Evolutionary conservation across 345 rosid genomes (phyloP).

Genomic region (Tarenaya hassleriana): DNA sequence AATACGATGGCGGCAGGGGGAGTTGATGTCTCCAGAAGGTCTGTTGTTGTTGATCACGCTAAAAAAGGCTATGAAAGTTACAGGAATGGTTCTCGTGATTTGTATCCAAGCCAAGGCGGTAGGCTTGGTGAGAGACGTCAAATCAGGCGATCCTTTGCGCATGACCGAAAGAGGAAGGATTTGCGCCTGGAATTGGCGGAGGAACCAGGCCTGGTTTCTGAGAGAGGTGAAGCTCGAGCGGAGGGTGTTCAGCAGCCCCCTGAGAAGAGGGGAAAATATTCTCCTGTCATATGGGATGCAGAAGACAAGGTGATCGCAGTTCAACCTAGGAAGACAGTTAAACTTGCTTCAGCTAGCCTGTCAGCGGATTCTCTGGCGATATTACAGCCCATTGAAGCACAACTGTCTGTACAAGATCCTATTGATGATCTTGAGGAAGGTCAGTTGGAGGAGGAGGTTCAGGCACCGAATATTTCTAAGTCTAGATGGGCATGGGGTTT

Average conservation of each 20-base stretch:
- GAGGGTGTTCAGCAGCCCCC: constrained; percentile 27
- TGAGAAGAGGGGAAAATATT: constrained; percentile 60
- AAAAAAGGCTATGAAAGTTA: constrained; percentile 7
- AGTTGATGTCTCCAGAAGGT: constrained; percentile 40
- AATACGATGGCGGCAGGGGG: constrained; percentile 78
- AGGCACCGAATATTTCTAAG: constrained; percentile 41
- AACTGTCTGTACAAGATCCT: constrained; percentile 12
- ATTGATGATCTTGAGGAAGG: constrained; percentile 70
- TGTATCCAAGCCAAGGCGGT: constrained; percentile 26
- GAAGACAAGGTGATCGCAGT: constrained; percentile 30
- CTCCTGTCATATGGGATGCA: constrained; percentile 36
- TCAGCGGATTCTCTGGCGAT: constrained; percentile 12
- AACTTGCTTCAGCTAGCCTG: constrained; percentile 34
- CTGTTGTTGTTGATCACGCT: constrained; percentile 24
- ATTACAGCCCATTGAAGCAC: constrained; percentile 1
- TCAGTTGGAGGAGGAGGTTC: constrained; percentile 33
- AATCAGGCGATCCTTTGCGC: constrained; percentile 16
- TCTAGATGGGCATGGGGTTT: constrained; percentile 69
- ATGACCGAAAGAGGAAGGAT: constrained; percentile 21
- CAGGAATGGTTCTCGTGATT: constrained; percentile 20
- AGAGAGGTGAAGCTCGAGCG: constrained; percentile 50
- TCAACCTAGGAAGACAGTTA: constrained; percentile 26
- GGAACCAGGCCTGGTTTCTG: constrained; percentile 46
- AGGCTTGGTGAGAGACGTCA: constrained; percentile 24
- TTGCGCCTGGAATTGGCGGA: constrained; percentile 8